phyloP scores from a whole-genome alignment of 495 filamentous ascomycete species.

The Pyronema omphalodes region DNA sequence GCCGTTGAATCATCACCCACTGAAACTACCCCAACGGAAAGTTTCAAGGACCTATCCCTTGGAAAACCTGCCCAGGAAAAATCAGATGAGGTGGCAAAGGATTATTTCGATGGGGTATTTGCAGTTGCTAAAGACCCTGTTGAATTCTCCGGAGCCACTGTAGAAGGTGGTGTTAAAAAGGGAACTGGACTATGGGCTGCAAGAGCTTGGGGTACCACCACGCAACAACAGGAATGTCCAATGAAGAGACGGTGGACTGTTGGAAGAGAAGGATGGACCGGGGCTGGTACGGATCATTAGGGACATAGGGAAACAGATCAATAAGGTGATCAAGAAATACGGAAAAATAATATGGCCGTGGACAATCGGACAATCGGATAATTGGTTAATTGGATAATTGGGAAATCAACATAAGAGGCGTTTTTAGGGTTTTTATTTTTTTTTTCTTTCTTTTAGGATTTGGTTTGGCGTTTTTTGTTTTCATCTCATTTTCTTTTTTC shows the following conservation, averaged over 20 bases:
- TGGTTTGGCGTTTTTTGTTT: no score
- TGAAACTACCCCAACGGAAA: background rate
- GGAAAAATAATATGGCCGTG: no score
- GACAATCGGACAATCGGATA: no score
- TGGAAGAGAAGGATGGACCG: background rate
- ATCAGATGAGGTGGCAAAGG: background rate
- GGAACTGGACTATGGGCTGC: background rate
- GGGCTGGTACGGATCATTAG: no score
- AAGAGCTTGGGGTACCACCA: background rate
- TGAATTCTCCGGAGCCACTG: background rate
- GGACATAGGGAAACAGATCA: no score
- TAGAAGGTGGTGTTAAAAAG: background rate
- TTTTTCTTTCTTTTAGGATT: no score
- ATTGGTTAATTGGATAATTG: no score
- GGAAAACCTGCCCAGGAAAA: background rate
- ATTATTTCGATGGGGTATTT: no score
- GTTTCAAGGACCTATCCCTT: background rate
- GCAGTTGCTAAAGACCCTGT: background rate
- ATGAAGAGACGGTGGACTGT: slow-evolving; percentile 2
- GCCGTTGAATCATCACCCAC: background rate
- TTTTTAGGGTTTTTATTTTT: no score
- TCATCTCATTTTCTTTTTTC: no score
- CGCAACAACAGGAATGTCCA: background rate
- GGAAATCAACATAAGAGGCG: no score
- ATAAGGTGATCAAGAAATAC: no score